Evolutionary conservation across 331 rosid genomes (phyloP).

Genomic region (Malus hybrid): DNA sequence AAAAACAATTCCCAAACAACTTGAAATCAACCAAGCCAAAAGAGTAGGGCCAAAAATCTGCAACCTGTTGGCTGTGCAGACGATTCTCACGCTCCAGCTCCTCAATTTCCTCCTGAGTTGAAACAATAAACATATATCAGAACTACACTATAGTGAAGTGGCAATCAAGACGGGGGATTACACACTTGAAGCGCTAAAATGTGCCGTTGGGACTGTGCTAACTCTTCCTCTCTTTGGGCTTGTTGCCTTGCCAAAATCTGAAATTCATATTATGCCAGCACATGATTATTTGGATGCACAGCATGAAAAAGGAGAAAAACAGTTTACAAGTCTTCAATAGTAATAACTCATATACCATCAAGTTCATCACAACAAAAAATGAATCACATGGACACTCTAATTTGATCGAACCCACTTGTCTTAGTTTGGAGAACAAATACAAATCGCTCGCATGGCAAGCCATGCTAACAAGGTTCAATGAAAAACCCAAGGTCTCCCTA

Average conservation of each 20-base stretch:
- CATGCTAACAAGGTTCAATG: background rate
- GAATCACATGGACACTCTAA: background rate
- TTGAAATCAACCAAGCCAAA: background rate
- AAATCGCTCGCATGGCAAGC: background rate
- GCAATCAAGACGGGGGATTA: constrained; percentile 5
- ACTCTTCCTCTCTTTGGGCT: constrained; percentile 97
- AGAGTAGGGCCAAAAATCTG: background rate
- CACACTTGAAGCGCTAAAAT: constrained; percentile 93
- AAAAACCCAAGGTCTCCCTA: background rate
- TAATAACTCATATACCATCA: background rate
- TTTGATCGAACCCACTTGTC: background rate
- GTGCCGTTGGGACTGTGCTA: constrained; percentile 89
- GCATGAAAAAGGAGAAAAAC: constrained; percentile 5
- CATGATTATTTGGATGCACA: constrained; percentile 4
- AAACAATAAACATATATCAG: constrained; percentile 22
- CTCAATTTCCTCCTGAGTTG: constrained; percentile 83
- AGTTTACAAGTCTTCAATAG: background rate
- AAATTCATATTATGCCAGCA: constrained; percentile 20
- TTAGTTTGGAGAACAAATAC: background rate
- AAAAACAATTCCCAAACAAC: background rate
- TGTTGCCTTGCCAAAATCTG: constrained; percentile 98
- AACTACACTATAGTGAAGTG: constrained; percentile 10
- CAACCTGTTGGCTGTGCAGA: constrained; percentile 89
- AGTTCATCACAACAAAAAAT: background rate
- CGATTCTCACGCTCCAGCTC: constrained; percentile 97